phyloP scores from a whole-genome alignment of 495 filamentous ascomycete genomes.

The Extremus antarcticus region DNA sequence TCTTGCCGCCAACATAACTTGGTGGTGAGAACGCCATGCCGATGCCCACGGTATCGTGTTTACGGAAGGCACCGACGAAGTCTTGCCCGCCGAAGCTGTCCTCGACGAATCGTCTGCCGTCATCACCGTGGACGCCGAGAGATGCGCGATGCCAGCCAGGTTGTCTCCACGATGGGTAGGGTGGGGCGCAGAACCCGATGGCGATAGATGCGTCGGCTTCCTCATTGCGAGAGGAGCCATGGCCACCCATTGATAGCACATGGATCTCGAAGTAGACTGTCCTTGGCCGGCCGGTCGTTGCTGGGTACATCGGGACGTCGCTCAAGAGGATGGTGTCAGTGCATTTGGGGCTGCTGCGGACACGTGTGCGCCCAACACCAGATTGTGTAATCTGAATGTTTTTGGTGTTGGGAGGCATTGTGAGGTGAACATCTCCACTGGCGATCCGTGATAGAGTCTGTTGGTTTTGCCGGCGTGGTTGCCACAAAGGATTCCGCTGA shows the following conservation, averaged over 20 bases:
- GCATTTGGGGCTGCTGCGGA: conserved; percentile 22
- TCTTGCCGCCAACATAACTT: conserved; percentile 14
- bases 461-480: conserved; percentile 38
- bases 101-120: conserved; percentile 79
- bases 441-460: conserved; percentile 35
- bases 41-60: conserved; percentile 48
- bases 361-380: conserved; percentile 37
- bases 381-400: conserved; percentile 31
- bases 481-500: conserved; percentile 47
- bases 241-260: conserved; percentile 36
- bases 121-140: conserved; percentile 81
- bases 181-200: conserved; percentile 66
- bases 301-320: conserved; percentile 67
- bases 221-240: conserved; percentile 12
- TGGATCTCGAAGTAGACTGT: conserved; percentile 74
- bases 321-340: conserved; percentile 49
- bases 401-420: conserved; percentile 38
- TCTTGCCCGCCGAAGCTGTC: conserved; percentile 71
- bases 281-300: conserved; percentile 40
- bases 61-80: conserved; percentile 48
- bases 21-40: conserved; percentile 56
- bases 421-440: conserved; percentile 35
- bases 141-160: conserved; percentile 86
- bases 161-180: conserved; percentile 77
- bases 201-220: conserved; percentile 53